Percentiles rank a stretch among this genome's conserved stretches.
phyloP scores from a whole-genome alignment of 352 stramenopile species.

The Bremia lactucae region DNA sequence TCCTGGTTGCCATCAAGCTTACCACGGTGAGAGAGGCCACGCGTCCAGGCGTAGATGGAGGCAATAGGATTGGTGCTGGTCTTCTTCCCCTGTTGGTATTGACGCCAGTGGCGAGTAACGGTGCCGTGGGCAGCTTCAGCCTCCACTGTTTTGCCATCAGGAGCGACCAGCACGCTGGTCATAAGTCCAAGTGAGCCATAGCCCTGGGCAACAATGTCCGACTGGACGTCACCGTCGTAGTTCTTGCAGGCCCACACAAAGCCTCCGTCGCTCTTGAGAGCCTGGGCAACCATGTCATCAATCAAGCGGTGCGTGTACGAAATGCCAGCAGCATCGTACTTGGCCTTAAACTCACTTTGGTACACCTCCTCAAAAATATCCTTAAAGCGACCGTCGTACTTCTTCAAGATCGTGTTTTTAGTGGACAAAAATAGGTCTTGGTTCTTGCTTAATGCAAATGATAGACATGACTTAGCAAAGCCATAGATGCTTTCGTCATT shows the following conservation, averaged over 20 bases:
- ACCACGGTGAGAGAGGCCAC: constrained; percentile 55
- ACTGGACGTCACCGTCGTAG: constrained; percentile 78
- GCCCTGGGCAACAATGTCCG: constrained; percentile 69
- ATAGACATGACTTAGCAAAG: constrained; percentile 65
- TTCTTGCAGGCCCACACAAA: constrained; percentile 83
- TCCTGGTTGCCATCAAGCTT: constrained; percentile 70
- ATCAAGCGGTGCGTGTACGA: constrained; percentile 73
- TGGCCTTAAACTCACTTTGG: constrained; percentile 62
- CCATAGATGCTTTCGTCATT: constrained; percentile 69
- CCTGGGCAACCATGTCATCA: constrained; percentile 80
- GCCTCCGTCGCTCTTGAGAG: constrained; percentile 60
- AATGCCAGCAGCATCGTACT: constrained; percentile 63
- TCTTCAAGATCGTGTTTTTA: constrained; percentile 83
- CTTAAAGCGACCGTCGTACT: constrained; percentile 68
- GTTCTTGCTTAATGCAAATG: constrained; percentile 50
- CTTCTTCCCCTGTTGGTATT: constrained; percentile 74
- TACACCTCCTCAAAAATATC: constrained; percentile 81
- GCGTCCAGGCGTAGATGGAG: constrained; percentile 75
- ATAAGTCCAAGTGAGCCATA: constrained; percentile 75
- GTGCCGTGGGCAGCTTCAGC: constrained; percentile 77
- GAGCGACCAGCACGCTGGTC: constrained; percentile 59
- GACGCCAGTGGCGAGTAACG: constrained; percentile 73
- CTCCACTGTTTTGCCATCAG: constrained; percentile 76
- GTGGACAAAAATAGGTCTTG: constrained; percentile 63
- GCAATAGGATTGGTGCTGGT: constrained; percentile 76